Percentiles rank a stretch among this genome's conserved stretches.
These are phyloP conservation scores for Pouteria campechiana DNA, from an alignment of 179 eudicot species.

Conservation along the genomic window DNA sequence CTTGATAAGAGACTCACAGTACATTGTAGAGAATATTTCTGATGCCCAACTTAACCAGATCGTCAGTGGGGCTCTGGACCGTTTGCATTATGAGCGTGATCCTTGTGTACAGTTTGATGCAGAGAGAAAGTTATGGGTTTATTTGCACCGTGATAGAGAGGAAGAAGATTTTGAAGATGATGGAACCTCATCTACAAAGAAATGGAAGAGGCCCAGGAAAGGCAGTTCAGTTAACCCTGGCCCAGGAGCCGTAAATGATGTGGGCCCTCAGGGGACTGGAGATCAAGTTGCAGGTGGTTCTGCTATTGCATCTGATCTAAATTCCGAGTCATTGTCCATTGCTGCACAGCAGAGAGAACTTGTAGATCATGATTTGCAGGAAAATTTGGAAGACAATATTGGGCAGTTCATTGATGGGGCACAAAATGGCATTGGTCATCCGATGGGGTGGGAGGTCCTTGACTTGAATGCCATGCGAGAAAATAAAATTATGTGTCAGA, in stretches of 20 bases:
- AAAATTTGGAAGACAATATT: constrained; percentile 26
- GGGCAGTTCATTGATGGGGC: constrained; percentile 12
- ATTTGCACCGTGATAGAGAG: constrained; percentile 83
- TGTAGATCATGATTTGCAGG: constrained; percentile 18
- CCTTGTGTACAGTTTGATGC: constrained; percentile 82
- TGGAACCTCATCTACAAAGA: constrained; percentile 78
- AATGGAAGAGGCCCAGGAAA: constrained; percentile 80
- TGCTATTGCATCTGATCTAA: constrained; percentile 55
- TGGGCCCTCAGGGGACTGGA: constrained; percentile 36
- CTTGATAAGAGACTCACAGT: constrained; percentile 78
- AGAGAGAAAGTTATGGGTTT: constrained; percentile 82
- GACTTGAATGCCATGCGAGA: too few relatives aligned
- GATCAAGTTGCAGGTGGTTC: constrained; percentile 48
- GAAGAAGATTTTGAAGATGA: constrained; percentile 94
- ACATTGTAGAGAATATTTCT: constrained; percentile 61
- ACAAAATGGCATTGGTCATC: too few relatives aligned
- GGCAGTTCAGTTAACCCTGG: constrained; percentile 68
- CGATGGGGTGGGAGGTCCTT: too few relatives aligned
- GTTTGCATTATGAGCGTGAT: constrained; percentile 92
- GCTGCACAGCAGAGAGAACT: constrained; percentile 34
- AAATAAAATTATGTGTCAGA: too few relatives aligned
- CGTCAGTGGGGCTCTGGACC: constrained; percentile 95
- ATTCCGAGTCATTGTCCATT: constrained; percentile 32
- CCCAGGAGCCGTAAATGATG: constrained; percentile 38
- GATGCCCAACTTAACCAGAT: constrained; percentile 76